phyloP scores from a whole-genome alignment of 2,329 filamentous ascomycete genomes.

The Scedosporium boydii region DNA sequence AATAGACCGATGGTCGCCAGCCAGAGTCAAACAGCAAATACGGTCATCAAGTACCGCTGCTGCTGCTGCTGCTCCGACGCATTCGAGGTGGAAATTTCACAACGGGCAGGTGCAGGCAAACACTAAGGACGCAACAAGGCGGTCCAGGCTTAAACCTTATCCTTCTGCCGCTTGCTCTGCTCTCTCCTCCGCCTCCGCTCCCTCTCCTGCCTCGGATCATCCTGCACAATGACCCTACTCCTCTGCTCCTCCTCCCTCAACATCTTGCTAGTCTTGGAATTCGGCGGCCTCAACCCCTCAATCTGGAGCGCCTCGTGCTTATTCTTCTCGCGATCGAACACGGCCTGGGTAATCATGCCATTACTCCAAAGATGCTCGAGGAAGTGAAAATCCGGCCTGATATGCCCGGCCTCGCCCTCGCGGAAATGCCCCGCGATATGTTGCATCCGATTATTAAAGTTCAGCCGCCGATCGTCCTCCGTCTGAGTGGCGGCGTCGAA shows the following conservation, averaged over 20 bases:
- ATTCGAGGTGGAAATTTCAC: not conserved
- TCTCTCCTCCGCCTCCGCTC: not conserved
- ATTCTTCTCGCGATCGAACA: conserved; percentile 13
- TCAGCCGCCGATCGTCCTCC: conserved; percentile 8
- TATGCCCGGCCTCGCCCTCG: conserved; percentile 12
- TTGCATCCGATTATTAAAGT: conserved; percentile 32
- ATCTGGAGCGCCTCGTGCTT: conserved; percentile 12
- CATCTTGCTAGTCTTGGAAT: conserved; percentile 2
- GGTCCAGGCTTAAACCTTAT: not conserved
- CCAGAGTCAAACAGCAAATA: not conserved
- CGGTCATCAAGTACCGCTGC: not conserved
- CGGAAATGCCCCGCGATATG: conserved; percentile 39
- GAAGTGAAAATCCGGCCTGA: conserved; percentile 30
- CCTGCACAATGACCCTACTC: not conserved
- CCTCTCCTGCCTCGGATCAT: not conserved
- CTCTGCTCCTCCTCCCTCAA: conserved; percentile 3
- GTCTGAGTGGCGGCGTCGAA: conserved; percentile 18
- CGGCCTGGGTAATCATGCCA: conserved; percentile 17
- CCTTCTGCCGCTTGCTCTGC: not conserved
- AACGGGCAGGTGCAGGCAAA: not conserved
- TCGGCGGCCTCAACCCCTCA: conserved; percentile 1
- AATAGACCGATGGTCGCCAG: too few species aligned
- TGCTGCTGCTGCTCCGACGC: not conserved
- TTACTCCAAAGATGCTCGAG: conserved; percentile 24
- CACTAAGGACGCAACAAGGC: not conserved